phyloP scores from a whole-genome alignment of 306 rosid species.

The Dicorynia guianensis region DNA sequence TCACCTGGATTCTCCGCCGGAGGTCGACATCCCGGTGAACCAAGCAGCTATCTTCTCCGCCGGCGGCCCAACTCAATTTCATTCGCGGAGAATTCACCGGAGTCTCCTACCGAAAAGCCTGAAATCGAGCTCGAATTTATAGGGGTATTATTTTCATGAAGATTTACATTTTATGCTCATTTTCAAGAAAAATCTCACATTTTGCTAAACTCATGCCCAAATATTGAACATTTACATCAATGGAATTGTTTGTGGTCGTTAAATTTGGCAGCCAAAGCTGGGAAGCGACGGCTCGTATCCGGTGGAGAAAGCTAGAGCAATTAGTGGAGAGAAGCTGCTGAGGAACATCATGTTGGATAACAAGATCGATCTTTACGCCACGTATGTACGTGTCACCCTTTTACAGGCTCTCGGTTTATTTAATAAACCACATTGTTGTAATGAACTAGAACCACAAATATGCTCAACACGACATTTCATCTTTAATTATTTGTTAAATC shows the following conservation, averaged over 20 bases:
- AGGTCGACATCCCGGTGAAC: not conserved
- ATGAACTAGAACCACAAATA: constrained; percentile 20
- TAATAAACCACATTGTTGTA: constrained; percentile 34
- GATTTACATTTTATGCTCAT: not conserved
- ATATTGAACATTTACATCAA: not conserved
- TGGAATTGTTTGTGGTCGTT: not conserved
- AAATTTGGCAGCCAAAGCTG: constrained; percentile 65
- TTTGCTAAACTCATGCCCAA: no score
- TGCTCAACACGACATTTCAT: not conserved
- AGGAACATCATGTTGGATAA: constrained; percentile 89
- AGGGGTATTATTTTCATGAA: constrained; percentile 50
- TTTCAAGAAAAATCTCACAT: no score
- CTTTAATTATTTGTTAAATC: no score
- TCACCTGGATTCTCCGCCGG: constrained; percentile 37
- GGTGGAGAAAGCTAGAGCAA: constrained; percentile 68
- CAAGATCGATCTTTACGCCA: constrained; percentile 88
- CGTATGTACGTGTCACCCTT: constrained; percentile 71
- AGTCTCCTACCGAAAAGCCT: constrained; percentile 47
- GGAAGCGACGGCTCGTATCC: constrained; percentile 68
- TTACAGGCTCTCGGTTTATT: not conserved
- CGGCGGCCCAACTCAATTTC: constrained; percentile 42
- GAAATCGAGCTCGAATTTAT: constrained; percentile 83
- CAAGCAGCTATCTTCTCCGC: constrained; percentile 18
- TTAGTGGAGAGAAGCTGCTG: constrained; percentile 83
- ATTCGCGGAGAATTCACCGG: constrained; percentile 46